Conservation (phyloP, 345 rosid genomes). For the Toxicodendron radicans region DNA sequence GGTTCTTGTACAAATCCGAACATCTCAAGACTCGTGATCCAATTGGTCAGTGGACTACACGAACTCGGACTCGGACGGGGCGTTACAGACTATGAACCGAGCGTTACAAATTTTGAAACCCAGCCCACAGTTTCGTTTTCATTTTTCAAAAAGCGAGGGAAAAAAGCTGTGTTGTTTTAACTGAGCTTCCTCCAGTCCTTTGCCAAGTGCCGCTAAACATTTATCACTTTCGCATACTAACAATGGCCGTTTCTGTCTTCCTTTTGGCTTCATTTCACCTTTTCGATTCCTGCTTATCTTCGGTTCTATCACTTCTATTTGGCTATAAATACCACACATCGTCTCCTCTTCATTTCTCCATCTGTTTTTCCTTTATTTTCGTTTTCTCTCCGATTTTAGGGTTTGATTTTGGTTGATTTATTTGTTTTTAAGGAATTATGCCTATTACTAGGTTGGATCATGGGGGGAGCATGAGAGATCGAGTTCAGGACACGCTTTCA, state of each 20-base stretch:
- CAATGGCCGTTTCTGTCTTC: conserved; percentile 16
- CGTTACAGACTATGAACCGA: conserved; percentile 28
- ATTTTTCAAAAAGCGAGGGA: conserved; percentile 10
- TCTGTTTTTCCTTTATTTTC: neutral
- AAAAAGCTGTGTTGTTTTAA: neutral
- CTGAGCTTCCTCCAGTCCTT: neutral
- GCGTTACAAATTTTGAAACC: neutral
- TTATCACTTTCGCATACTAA: conserved; percentile 19
- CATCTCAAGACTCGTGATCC: neutral
- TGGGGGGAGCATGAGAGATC: conserved; percentile 39
- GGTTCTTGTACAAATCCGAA: neutral
- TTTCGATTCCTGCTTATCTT: neutral
- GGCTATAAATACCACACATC: conserved; percentile 6
- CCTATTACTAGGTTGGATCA: conserved; percentile 30
- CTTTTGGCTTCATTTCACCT: neutral
- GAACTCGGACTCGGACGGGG: conserved; percentile 22
- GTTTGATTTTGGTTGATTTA: neutral
- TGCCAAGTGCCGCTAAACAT: conserved; percentile 33
- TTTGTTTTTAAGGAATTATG: conserved; percentile 25
- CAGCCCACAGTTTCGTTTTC: conserved; percentile 27
- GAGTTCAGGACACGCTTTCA: conserved; percentile 45
- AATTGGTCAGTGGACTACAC: conserved; percentile 19
- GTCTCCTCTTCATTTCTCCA: neutral
- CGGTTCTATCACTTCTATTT: neutral
- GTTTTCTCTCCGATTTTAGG: neutral